phyloP scores from a whole-genome alignment of 106 monocot genomes.

The Dendrobium officinale region DNA sequence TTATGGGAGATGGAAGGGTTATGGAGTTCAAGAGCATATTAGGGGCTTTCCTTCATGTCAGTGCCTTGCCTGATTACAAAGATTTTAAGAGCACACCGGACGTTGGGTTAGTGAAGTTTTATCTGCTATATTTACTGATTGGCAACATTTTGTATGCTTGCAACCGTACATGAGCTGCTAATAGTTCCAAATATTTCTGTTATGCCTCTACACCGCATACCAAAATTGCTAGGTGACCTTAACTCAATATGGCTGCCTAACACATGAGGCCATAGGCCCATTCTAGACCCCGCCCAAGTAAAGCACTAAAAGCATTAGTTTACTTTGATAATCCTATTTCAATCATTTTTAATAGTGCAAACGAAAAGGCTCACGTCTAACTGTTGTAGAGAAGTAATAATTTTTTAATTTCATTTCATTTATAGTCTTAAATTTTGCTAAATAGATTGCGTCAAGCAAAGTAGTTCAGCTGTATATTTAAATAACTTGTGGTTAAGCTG shows the following conservation, averaged over 20 bases:
- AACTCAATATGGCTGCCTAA: too few species aligned
- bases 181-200: neutral
- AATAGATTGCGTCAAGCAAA: too few species aligned
- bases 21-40: constrained; percentile 67
- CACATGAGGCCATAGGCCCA: neutral
- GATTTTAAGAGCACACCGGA: constrained; percentile 76
- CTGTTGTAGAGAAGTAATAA: neutral
- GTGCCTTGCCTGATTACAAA: constrained; percentile 63
- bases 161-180: neutral
- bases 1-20: constrained; percentile 59
- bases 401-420: neutral
- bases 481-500: too few species aligned
- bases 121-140: neutral
- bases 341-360: neutral
- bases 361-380: neutral
- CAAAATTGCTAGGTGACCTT: too few species aligned
- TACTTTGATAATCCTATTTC: neutral
- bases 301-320: neutral
- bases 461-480: too few species aligned
- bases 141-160: neutral
- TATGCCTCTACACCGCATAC: neutral
- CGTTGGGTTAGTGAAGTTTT: constrained; percentile 63
- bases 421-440: too few species aligned
- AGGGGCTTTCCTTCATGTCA: constrained; percentile 89
- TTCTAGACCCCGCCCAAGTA: too few species aligned